A percentile compares a stretch with the other conserved stretches of the same genome.
Conservation (phyloP, 148 eudicot genomes). For the Rhododendron molle region DNA sequence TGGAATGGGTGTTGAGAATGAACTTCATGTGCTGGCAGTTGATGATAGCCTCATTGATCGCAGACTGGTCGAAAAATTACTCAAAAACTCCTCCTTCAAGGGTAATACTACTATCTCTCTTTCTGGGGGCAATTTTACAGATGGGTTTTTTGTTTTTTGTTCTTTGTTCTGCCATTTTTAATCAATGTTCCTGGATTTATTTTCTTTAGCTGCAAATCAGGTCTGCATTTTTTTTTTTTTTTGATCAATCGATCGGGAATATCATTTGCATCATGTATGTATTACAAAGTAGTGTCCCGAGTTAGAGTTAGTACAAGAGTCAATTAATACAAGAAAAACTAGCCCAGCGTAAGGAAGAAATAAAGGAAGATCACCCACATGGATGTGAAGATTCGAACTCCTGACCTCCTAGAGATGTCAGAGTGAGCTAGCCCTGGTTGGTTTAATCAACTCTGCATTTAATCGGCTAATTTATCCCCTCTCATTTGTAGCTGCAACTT, state of each 20-base stretch:
- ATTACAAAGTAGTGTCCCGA: too few relatives aligned
- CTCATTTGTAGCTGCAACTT: background rate
- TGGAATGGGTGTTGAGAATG: background rate
- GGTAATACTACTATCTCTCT: conserved; percentile 22
- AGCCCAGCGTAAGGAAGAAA: too few relatives aligned
- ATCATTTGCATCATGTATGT: too few relatives aligned
- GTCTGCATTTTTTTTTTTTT: too few relatives aligned
- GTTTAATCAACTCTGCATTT: too few relatives aligned
- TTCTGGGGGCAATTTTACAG: background rate
- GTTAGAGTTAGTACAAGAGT: too few relatives aligned
- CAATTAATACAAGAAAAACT: too few relatives aligned
- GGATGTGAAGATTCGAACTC: too few relatives aligned
- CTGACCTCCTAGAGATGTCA: too few relatives aligned
- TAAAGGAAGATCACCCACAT: too few relatives aligned
- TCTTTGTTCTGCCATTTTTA: background rate
- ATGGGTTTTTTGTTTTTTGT: background rate
- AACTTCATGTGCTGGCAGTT: conserved; percentile 50
- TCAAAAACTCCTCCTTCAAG: conserved; percentile 45
- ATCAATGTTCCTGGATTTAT: background rate
- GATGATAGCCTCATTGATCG: conserved; percentile 61
- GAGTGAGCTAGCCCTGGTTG: too few relatives aligned
- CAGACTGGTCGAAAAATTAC: conserved; percentile 46
- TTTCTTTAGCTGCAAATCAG: background rate
- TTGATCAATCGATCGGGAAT: too few relatives aligned
- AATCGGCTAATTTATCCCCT: background rate